phyloP scores from a whole-genome alignment of 225 moss, liverwort and hornwort genomes.

The Asterella californica region DNA sequence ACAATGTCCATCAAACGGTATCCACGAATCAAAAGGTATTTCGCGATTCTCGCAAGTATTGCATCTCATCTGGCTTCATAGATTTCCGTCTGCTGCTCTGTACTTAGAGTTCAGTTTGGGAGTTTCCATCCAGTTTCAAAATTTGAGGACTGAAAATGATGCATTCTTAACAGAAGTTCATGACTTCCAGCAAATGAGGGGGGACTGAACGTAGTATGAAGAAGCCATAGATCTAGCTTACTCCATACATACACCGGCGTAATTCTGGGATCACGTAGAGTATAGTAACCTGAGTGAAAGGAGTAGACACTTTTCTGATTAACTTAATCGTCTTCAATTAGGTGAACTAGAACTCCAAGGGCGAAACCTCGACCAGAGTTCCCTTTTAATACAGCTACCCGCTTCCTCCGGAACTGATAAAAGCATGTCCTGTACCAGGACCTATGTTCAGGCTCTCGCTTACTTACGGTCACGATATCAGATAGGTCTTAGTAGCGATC shows the following conservation, averaged over 20 bases:
- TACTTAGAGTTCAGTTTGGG: not conserved
- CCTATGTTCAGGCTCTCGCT: not conserved
- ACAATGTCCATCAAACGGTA: not conserved
- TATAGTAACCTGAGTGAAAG: not conserved
- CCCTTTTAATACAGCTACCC: not conserved
- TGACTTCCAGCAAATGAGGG: not conserved
- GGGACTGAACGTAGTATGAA: not conserved
- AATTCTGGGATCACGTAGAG: not conserved
- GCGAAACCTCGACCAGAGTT: no score
- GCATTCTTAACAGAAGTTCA: not conserved
- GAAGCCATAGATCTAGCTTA: not conserved
- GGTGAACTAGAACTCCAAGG: no score
- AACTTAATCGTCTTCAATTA: not conserved
- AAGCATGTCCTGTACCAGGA: not conserved
- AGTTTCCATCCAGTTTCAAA: not conserved
- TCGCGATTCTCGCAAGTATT: not conserved
- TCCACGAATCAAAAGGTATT: not conserved
- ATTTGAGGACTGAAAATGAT: not conserved
- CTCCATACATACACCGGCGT: not conserved
- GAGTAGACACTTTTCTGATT: no score
- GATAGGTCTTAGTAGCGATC: not conserved
- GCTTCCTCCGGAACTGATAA: not conserved
- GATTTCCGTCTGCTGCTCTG: not conserved
- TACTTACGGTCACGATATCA: not conserved
- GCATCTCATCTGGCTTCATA: not conserved